Base-by-base conservation (phyloP, 2,329 filamentous ascomycete genomes). In the Ophiostoma australiae region DNA sequence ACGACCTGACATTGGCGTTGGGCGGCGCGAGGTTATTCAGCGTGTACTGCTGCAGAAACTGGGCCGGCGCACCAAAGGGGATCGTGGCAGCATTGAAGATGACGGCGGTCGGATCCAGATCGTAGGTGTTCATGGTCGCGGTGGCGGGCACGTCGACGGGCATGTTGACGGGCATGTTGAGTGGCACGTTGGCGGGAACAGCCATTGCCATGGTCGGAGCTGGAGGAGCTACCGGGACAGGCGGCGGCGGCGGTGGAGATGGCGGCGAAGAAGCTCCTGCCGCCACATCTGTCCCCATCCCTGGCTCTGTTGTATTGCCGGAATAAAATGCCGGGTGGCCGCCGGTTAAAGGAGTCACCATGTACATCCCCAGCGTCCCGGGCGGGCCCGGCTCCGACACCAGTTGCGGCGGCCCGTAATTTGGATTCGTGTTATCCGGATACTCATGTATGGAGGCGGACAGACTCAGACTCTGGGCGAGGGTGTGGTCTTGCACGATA, bases 1-100 rank as follows among this genome's bases (percentile, higher is more conserved):
- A 71, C 15, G 39, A 17, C 33, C 69, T 33, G 27, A 71, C 23
- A n/a, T 58, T 44, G 6, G n/a, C 41, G 27, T 71, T 69, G 7
- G 39, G 52, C 1, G 70, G 70, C 10, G 27, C 48, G 35, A 67
- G 66, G 66, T 41, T 67, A 23, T 3, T 13, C n/a, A n/a, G 4
- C 11, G 23, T 4, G 13, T 33, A 48, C 1, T 31, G 39, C 15
- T 31, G 37, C 4, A 33, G 3, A 23, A 44, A 67, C 11, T 39
- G 10, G 23, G 33, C 20, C 10, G 63, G 33, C 17, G 35, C 33
- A n/a, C 17, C 63, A 10, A 20, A 8, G 27, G 58, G 27, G 58
- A 63, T 20, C 17, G 17, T 63, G 27, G 55, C 55, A 13, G 13
- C 27, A n/a, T 61, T 61, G 7, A 58, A 10, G 52, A 27, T 8